These are phyloP conservation scores for Colletotrichum abscissum DNA, from an alignment of 2,329 filamentous ascomycete species.

Conservation along the genomic window DNA sequence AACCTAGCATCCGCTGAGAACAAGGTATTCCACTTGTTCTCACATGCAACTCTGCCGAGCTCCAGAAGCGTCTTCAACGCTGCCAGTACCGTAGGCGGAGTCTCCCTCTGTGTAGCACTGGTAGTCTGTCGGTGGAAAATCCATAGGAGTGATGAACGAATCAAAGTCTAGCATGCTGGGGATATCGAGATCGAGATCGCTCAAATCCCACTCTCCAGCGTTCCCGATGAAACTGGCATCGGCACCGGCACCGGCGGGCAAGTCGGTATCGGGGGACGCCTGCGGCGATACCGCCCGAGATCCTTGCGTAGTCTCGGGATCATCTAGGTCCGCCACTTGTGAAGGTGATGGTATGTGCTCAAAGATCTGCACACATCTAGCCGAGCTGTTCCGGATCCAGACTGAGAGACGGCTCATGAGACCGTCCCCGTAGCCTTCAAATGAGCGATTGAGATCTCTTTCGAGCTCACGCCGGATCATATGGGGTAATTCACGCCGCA, in stretches of 20 bases:
- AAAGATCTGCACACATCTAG: slow-evolving; percentile 4
- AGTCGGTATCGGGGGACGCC: background rate
- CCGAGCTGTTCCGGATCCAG: slow-evolving; percentile 5
- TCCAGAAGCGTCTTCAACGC: slow-evolving; percentile 38
- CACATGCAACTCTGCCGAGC: slow-evolving; percentile 66
- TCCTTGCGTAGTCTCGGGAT: background rate
- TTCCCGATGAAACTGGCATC: background rate
- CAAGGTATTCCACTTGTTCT: background rate
- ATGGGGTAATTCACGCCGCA: slow-evolving; percentile 39
- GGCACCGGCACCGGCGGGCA: too few relatives aligned
- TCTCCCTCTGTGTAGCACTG: too few relatives aligned
- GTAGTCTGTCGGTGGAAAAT: too few relatives aligned
- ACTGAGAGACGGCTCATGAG: background rate
- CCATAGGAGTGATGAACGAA: too few relatives aligned
- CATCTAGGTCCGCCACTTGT: background rate
- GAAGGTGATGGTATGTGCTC: slow-evolving; percentile 9
- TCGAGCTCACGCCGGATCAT: slow-evolving; percentile 46
- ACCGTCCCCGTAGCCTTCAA: background rate
- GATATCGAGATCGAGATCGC: too few relatives aligned
- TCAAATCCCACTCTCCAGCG: too few relatives aligned
- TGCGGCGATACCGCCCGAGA: background rate
- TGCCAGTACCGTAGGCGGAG: background rate
- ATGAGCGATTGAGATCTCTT: slow-evolving; percentile 38
- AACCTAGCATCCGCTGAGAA: background rate
- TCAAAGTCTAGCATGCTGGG: too few relatives aligned